A percentile compares a stretch with the other conserved stretches of the same genome.
Evolutionary conservation across 2,329 filamentous ascomycete species (phyloP).

Genomic region (Clonostachys solani): DNA sequence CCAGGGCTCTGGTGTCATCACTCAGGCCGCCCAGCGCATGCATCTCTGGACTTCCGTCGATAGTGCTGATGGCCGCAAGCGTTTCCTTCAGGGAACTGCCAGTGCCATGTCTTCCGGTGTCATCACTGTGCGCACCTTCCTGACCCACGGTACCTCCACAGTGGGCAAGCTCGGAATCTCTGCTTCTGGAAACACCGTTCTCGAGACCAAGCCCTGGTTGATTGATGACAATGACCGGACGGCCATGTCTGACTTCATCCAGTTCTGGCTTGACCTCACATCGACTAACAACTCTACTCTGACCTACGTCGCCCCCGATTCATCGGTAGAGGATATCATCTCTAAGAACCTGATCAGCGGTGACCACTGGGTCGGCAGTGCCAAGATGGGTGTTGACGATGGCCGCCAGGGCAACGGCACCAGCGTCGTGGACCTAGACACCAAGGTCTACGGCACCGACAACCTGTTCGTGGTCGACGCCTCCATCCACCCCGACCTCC

Average conservation of each 20-base stretch:
- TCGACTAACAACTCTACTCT: conserved; percentile 11
- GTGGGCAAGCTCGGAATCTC: conserved; percentile 36
- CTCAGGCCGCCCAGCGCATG: conserved; percentile 39
- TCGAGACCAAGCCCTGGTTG: conserved; percentile 26
- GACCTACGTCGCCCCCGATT: too few species aligned
- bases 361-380: conserved; percentile 21
- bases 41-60: conserved; percentile 40
- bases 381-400: conserved; percentile 22
- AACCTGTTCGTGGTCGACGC: conserved; percentile 21
- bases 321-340: conserved; percentile 8
- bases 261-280: conserved; percentile 13
- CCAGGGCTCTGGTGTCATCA: conserved; percentile 29
- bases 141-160: conserved; percentile 46
- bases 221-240: conserved; percentile 21
- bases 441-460: conserved; percentile 21
- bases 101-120: conserved; percentile 32
- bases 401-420: conserved; percentile 6
- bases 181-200: conserved; percentile 31
- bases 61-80: conserved; percentile 28
- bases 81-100: conserved; percentile 38
- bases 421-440: conserved; percentile 22
- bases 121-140: conserved; percentile 42
- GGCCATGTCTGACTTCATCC: conserved; percentile 16
- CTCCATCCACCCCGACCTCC: conserved; percentile 21
- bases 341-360: conserved; percentile 14